Base-by-base conservation (phyloP, 352 stramenopile genomes). In the Phytophthora constricta region DNA sequence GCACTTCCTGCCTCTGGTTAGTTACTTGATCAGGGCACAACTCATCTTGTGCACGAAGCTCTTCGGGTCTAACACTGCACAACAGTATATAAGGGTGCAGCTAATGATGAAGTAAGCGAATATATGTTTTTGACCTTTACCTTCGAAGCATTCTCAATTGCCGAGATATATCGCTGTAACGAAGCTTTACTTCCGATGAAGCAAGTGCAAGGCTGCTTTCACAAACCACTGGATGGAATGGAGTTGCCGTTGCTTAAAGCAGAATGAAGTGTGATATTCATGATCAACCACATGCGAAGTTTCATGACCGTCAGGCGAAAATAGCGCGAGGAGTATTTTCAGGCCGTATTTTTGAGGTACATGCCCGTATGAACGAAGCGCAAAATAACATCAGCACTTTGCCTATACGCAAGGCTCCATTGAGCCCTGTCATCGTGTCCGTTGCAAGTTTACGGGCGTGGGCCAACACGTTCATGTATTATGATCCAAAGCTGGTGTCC, bases 1-100 rank as follows among this genome's bases (percentile, higher is more conserved):
- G 77, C 48, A 69, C 33, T 23, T 85, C 69, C 20, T 78, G 65
- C 17, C 65, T 72, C 39, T 86, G 72, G 43, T 84, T 81, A 22
- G 58, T 77, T 13, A 55, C 42, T 33, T 71, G 65, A 9, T 79
- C 59, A 46, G 74, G 70, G 42, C 70, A 83, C 7, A 47, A 52
- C 25, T 76, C 70, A 26, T 76, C 65, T 3, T 74, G 63, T n/a
- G 43, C 13, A 26, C 61, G 61, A 34, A 68, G 68, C 14, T 47
- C 14, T 41, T 86, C 77, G 41, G 74, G 70, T 46, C 71, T 75
- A 42, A 46, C 49, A 41, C 19, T 42, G 10, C 14, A 47, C 11
- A 27, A 19, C 25, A 43, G n/a, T n/a, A n/a, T n/a, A n/a, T n/a
- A n/a, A n/a, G n/a, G n/a, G n/a, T n/a, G n/a, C n/a, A n/a, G n/a